Evolutionary conservation across 306 rosid species (phyloP).

Genomic region (Hippophae rhamnoides): DNA sequence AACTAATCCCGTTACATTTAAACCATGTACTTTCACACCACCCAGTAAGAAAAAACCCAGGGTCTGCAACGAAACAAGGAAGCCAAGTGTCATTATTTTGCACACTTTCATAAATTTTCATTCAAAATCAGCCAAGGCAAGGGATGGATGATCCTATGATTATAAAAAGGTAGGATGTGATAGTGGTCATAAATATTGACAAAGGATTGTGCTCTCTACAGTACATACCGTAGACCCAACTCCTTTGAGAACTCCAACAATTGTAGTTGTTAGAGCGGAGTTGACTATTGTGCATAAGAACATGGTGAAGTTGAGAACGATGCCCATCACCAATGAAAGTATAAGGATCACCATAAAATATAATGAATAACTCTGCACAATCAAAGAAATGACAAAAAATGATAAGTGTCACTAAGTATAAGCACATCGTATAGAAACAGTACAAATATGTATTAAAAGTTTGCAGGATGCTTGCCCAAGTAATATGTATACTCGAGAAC

Average conservation of each 20-base stretch:
- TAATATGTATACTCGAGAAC: neutral
- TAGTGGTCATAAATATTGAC: no score
- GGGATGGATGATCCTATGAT: no score
- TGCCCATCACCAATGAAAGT: conserved; percentile 83
- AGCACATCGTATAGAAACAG: neutral
- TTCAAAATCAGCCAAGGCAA: no score
- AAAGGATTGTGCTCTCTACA: neutral
- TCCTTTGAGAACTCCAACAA: conserved; percentile 95
- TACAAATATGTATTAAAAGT: neutral
- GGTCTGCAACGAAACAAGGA: conserved; percentile 37
- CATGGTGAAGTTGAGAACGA: conserved; percentile 94
- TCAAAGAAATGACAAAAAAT: conserved; percentile 7
- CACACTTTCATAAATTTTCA: no score
- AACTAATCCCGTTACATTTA: conserved; percentile 77
- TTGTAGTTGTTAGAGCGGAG: conserved; percentile 90
- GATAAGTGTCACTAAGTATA: neutral
- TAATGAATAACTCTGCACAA: conserved; percentile 67
- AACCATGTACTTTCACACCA: conserved; percentile 74
- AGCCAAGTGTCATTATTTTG: neutral
- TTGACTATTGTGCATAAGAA: conserved; percentile 92
- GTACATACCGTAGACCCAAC: conserved; percentile 87
- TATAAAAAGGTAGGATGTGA: no score
- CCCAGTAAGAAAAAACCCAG: conserved; percentile 82
- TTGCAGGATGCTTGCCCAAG: no score
- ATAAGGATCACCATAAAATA: conserved; percentile 63